These are phyloP conservation scores for Russula compacta DNA, from an alignment of 768 basidiomycete species.

Conservation along the genomic window DNA sequence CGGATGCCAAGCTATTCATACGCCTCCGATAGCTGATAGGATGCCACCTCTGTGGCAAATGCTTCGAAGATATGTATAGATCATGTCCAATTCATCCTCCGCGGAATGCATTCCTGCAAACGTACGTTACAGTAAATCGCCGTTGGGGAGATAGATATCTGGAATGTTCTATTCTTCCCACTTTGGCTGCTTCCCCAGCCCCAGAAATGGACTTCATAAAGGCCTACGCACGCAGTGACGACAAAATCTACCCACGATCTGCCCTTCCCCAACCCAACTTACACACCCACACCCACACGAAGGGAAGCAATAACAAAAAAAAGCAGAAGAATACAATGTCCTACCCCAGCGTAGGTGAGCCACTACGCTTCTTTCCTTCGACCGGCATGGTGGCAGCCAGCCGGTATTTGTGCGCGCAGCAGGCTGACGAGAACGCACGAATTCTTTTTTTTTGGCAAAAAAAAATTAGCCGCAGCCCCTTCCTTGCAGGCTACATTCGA, in stretches of 20 bases:
- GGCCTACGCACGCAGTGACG: not conserved
- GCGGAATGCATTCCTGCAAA: not conserved
- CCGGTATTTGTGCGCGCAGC: not conserved
- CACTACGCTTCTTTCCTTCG: not conserved
- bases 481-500: not conserved
- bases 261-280: not conserved
- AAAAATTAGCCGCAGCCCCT: not conserved
- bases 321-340: not conserved
- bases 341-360: conserved; percentile 2
- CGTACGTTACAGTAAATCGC: not conserved
- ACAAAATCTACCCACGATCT: not conserved
- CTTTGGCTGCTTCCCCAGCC: not conserved
- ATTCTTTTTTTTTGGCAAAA: not conserved
- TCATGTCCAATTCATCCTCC: not conserved
- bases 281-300: not conserved
- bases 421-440: not conserved
- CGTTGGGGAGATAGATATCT: not conserved
- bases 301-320: not conserved
- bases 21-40: not conserved
- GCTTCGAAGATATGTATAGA: not conserved
- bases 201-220: not conserved
- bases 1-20: not conserved
- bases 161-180: not conserved
- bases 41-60: not conserved
- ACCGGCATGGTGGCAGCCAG: not conserved